Evolutionary conservation across 2,329 filamentous ascomycete genomes (phyloP).

Genomic region (Emmonsiellopsis sp.): DNA sequence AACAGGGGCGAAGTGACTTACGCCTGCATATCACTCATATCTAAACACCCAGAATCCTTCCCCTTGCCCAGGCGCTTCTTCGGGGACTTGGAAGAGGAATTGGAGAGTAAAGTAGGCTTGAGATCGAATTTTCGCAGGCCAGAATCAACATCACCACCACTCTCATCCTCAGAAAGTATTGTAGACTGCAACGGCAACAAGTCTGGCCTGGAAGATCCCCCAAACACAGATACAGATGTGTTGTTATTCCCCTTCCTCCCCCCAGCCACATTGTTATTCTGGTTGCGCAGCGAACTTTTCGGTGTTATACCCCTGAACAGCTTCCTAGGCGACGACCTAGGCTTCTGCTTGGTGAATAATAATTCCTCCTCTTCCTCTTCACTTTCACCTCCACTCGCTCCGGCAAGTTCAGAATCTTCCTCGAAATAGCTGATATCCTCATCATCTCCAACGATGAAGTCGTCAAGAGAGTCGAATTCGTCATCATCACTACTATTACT

Average conservation of each 20-base stretch:
- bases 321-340: constrained; percentile 20
- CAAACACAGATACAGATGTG: no score
- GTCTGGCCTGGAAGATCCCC: not conserved
- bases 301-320: constrained; percentile 28
- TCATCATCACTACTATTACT: constrained; percentile 19
- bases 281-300: constrained; percentile 8
- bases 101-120: not conserved
- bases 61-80: not conserved
- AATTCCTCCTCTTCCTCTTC: constrained; percentile 23
- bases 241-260: not conserved
- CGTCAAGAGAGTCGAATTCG: constrained; percentile 28
- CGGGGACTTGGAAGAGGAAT: not conserved
- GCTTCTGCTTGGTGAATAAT: constrained; percentile 13
- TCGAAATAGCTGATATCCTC: constrained; percentile 29
- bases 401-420: constrained; percentile 18
- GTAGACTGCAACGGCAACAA: not conserved
- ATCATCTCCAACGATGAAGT: constrained; percentile 34
- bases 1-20: not conserved
- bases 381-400: constrained; percentile 5
- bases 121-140: not conserved
- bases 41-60: no score
- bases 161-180: not conserved
- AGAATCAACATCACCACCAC: not conserved
- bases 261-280: constrained; percentile 12
- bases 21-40: not conserved